Base-by-base conservation (phyloP, 495 filamentous ascomycete genomes). In the Penicillium pancosmium region DNA sequence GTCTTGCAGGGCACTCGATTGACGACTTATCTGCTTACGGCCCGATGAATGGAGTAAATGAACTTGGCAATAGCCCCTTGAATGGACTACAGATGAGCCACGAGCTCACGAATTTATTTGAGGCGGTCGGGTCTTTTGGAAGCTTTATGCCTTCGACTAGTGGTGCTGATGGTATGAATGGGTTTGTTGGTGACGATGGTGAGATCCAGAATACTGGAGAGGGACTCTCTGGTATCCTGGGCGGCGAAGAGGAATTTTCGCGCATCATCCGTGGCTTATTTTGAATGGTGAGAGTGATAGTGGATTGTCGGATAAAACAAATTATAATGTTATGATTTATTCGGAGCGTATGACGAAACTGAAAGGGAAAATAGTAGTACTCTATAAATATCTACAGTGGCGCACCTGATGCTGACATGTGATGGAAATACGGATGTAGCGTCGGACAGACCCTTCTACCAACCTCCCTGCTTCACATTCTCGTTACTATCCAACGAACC, bases 1-100 rank as follows among this genome's bases (percentile, higher is more conserved):
- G 87, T 9, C 75, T 91, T 6, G 88, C 88, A 5, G 88, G 88
- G 9, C 88, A 91, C 64, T 80, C 80, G 18, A 84, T 90, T 25
- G 81, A 86, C 50, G 82, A 85, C 44, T 61, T 87, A 56, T 78
- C 83, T 0, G 68, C 81, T 34, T 87, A 84, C 63, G 80, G 80
- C 13, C 62, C 75, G 1, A 61, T 78, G 60, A 78, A 75, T 52
- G 68, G 70, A 41, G 60, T 69, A 3, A 72, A 74, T 19, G 77
- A 82, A 36, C 78, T 84, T 44, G 86, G 82, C 10, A 86, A 80
- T 49, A 88, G 85, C 61, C 84, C 83, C 10, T 63, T 86, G 61
- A 81, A 84, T 67, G 84, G 83, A 15, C 74, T 82, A 25, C 84
- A 87, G 58, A 86, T 87, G 78, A 86, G 80, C 58, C 73, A 81